These are phyloP conservation scores for Phytopythium vexans DNA, from an alignment of 352 stramenopile species.

Conservation along the genomic window DNA sequence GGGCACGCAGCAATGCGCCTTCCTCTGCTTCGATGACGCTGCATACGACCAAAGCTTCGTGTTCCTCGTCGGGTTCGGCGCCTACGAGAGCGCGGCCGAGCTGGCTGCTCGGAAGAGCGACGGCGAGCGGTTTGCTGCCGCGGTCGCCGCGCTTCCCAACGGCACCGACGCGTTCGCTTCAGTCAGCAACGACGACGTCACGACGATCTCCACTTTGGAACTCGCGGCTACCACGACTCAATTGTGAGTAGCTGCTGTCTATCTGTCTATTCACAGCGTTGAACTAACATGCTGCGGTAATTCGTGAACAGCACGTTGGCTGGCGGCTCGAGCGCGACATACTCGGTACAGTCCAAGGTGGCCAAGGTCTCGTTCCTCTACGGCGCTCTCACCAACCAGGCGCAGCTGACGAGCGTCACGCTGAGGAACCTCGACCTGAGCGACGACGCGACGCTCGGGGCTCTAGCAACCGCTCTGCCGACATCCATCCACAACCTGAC, in stretches of 20 bases:
- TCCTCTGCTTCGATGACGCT: slow-evolving; percentile 13
- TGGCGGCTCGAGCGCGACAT: slow-evolving; percentile 13
- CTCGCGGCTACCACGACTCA: slow-evolving; percentile 18
- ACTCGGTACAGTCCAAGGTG: slow-evolving; percentile 33
- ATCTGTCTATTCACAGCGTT: not conserved
- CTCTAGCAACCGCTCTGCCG: slow-evolving; percentile 21
- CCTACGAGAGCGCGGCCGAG: slow-evolving; percentile 23
- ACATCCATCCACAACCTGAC: slow-evolving; percentile 16
- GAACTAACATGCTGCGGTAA: not conserved
- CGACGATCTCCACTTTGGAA: slow-evolving; percentile 14
- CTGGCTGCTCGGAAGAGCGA: slow-evolving; percentile 13
- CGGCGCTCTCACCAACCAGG: slow-evolving; percentile 24
- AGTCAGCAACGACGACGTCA: slow-evolving; percentile 27
- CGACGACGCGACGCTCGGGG: slow-evolving; percentile 13
- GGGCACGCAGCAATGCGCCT: slow-evolving; percentile 7
- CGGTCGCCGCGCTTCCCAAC: slow-evolving; percentile 6
- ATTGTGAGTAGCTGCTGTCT: slow-evolving; percentile 13
- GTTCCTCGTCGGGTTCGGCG: slow-evolving; percentile 25
- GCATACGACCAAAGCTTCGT: slow-evolving; percentile 10
- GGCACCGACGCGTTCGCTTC: slow-evolving; percentile 27
- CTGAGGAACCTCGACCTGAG: slow-evolving; percentile 31
- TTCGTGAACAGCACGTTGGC: slow-evolving; percentile 6
- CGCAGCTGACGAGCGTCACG: slow-evolving; percentile 19
- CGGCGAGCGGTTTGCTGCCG: slow-evolving; percentile 9
- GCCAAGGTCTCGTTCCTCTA: slow-evolving; percentile 21